A percentile compares a stretch with the other conserved stretches of the same genome.
These are phyloP conservation scores for Spinellus fusiger DNA, from an alignment of 192 early-diverging fungal species.

Conservation along the genomic window DNA sequence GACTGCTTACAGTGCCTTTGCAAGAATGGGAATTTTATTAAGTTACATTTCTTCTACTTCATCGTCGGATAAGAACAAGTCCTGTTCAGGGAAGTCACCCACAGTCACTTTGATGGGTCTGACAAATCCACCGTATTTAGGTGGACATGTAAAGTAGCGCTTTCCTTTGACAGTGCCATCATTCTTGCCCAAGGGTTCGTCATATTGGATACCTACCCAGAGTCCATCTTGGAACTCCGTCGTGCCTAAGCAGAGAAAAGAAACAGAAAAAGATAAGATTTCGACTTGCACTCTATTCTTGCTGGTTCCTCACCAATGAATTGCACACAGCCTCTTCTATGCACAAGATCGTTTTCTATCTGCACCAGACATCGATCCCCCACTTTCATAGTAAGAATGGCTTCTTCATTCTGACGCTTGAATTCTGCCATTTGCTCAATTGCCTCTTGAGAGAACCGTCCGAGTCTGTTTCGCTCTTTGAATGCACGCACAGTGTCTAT, in stretches of 20 bases:
- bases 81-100: constrained; percentile 93
- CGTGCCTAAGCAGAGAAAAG: constrained; percentile 23
- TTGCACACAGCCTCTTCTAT: constrained; percentile 56
- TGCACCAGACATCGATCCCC: constrained; percentile 84
- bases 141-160: constrained; percentile 69
- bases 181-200: constrained; percentile 95
- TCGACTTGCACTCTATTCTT: constrained; percentile 47
- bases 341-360: constrained; percentile 43
- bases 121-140: constrained; percentile 82
- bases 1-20: background rate
- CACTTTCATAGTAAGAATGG: constrained; percentile 58
- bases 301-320: constrained; percentile 57
- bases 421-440: constrained; percentile 17
- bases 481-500: constrained; percentile 84
- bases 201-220: constrained; percentile 94
- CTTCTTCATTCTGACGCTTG: constrained; percentile 52
- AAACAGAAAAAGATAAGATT: constrained; percentile 31
- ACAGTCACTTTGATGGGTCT: constrained; percentile 83
- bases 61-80: constrained; percentile 61
- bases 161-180: constrained; percentile 79
- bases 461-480: constrained; percentile 83
- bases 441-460: constrained; percentile 67
- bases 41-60: constrained; percentile 59
- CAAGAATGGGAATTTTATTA: background rate
- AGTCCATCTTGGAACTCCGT: constrained; percentile 77